Conservation (phyloP, 1,139 yeast species). For the Debaryomyces subglobosus region DNA sequence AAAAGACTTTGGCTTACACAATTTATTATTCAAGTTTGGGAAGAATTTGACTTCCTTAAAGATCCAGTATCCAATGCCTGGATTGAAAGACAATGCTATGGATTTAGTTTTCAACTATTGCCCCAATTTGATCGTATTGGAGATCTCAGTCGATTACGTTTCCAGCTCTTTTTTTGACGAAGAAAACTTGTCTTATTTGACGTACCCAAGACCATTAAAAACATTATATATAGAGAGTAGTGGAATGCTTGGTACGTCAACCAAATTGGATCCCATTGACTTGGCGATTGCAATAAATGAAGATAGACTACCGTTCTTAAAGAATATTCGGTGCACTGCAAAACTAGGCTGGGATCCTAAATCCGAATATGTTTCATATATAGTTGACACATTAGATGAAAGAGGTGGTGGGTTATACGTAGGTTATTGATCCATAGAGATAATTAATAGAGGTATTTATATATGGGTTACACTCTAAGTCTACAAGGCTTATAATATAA, state of each 20-base stretch:
- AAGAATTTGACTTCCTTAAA: constrained; percentile 60
- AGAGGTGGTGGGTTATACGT: constrained; percentile 48
- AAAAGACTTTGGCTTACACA: constrained; percentile 60
- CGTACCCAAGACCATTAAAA: constrained; percentile 57
- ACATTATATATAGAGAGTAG: constrained; percentile 77
- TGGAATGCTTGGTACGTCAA: constrained; percentile 84
- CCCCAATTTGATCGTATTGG: constrained; percentile 65
- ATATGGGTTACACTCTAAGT: constrained; percentile 3
- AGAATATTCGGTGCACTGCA: constrained; percentile 66
- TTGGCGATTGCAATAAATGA: constrained; percentile 83
- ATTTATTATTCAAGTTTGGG: constrained; percentile 66
- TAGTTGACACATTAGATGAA: constrained; percentile 43
- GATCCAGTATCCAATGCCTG: constrained; percentile 89
- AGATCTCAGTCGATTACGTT: constrained; percentile 81
- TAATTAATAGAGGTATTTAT: background rate
- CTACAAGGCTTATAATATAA: background rate
- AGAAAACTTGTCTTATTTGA: constrained; percentile 47
- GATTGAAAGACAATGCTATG: constrained; percentile 65
- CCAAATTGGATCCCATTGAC: constrained; percentile 85
- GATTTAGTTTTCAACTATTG: constrained; percentile 76
- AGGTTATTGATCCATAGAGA: constrained; percentile 33
- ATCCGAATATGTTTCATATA: constrained; percentile 61
- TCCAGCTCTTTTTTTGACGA: constrained; percentile 68
- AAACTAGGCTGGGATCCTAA: constrained; percentile 88
- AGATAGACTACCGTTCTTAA: constrained; percentile 68